Base-by-base conservation (phyloP, 441 rosid genomes). In the Pelargonium australe region DNA sequence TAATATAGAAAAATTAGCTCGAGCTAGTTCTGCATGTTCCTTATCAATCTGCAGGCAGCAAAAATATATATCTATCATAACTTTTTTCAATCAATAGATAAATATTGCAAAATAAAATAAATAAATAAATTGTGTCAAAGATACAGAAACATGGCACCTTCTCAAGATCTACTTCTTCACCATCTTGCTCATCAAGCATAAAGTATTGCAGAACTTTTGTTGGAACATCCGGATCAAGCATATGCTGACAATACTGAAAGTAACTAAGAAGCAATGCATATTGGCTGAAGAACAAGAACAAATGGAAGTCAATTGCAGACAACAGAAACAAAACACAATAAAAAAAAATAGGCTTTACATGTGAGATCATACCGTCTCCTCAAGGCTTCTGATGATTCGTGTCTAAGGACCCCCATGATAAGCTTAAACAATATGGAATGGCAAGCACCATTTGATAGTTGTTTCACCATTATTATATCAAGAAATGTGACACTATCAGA, bases 201-300 rank as follows among this genome's bases (percentile, higher is more conserved):
- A 95, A 78, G 82, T 80, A 86, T 66, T 88, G 96, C 77, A 95
- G 78, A 79, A 92, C 86, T 69, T 88, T 75, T 31, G 86, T 81
- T 49, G 99, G 98, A 80, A 95, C 85, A 75, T 87, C 92, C 28
- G 90, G 89, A 79, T 92, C 88, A 77, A 92, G 86, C 73, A 86
- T 85, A 79, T 92, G 99, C 80, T 84, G 91, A 78, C 99, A 92
- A 76, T 92, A 95, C 85, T 95, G 99, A 74, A 95, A 85, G 80
- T 95, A 95, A 82, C 97, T 86, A 66, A 95, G 92, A 62, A 95
- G 90, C 86, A 92, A 75, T 41, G 98, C 97, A 72, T 92, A 95
- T 73, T 95, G 99, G 75, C 98, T 93, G 89, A 51, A 75, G 37
- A 63, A 61, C 28, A 13, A 69, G 5, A 53, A 70, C 23, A 66